Evolutionary conservation across 1,139 yeast genomes (phyloP), one percentile per base, ranked within the genome.

Genomic region (Casaregolazyma suthepensis): DNA sequence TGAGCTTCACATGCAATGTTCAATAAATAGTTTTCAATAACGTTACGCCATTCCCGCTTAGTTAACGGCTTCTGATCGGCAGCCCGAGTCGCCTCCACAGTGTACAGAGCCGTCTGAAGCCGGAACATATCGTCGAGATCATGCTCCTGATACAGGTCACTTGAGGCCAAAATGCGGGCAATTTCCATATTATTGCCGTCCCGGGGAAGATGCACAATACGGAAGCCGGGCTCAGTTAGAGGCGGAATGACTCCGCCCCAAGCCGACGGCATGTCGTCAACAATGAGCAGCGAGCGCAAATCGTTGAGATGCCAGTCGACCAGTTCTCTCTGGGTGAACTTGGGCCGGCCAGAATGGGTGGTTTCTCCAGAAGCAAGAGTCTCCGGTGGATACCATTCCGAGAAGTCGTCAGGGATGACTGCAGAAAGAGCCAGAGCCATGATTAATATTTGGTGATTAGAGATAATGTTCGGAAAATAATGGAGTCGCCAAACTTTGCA

Each of bases 1-100:
- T 83, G 87, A 12, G 84, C 83, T 63, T 83, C 89, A 48, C 85
- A 85, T 1, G 81, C 87, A 38, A 83, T 72, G 63, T 82, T 82
- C 45, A 83, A 67, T 50, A 82, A 63, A 63, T 79, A 83, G 67
- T 83, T 83, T 59, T 83, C 89, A 57, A 83, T 80, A 29, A 83
- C 76, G 63, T 83, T 81, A 60, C 88, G 71, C 87, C 88, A 83
- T 65, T 83, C 86, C 20, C 81, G 79, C 59, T 76, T 74, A 2
- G 71, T 58, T 19, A 19, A 57, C 48, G 18, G 50, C 7, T 43
- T 13, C 6, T 9, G 43, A 18, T 42, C 31, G 20, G 22, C 10
- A 51, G 70, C 63, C 54, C 85, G 72, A 1, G 86, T 85, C 7
- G 82, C 76, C 52, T 74, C 71, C 5, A 83, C 79, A 1, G 85